A percentile compares a stretch with the other conserved stretches of the same genome.
phyloP scores from a whole-genome alignment of 179 eudicot genomes.

The Silene vulgaris region DNA sequence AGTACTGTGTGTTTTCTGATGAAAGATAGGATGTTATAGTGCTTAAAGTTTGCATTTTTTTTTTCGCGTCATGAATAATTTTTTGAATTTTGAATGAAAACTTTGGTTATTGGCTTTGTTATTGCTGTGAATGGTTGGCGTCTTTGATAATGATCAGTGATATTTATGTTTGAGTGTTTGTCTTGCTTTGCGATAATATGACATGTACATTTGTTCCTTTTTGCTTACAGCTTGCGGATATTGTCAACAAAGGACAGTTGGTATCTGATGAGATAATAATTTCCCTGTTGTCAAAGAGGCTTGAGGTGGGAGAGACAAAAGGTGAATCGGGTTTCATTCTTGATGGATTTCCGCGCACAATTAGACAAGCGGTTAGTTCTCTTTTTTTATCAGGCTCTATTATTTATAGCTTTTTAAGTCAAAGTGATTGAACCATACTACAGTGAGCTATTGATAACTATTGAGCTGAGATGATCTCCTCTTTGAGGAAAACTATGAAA shows the following conservation, averaged over 20 bases:
- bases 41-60: not conserved
- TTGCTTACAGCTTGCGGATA: conserved; percentile 66
- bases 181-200: not conserved
- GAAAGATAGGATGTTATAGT: not conserved
- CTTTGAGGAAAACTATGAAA: not conserved
- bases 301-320: conserved; percentile 74
- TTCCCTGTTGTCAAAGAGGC: conserved; percentile 78
- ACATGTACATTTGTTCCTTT: not conserved
- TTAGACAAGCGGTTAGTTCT: conserved; percentile 82
- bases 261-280: conserved; percentile 93
- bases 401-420: not conserved
- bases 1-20: not conserved
- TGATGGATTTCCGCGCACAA: conserved; percentile 97
- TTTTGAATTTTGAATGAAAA: not conserved
- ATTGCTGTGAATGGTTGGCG: not conserved
- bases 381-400: not conserved
- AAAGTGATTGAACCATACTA: not conserved
- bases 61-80: not conserved
- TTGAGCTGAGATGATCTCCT: not conserved
- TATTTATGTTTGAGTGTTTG: not conserved
- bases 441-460: not conserved
- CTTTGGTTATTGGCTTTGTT: not conserved
- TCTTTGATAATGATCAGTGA: not conserved
- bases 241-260: conserved; percentile 88
- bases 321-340: conserved; percentile 96